phyloP scores from a whole-genome alignment of 345 rosid species.

The Citrus glauca region DNA sequence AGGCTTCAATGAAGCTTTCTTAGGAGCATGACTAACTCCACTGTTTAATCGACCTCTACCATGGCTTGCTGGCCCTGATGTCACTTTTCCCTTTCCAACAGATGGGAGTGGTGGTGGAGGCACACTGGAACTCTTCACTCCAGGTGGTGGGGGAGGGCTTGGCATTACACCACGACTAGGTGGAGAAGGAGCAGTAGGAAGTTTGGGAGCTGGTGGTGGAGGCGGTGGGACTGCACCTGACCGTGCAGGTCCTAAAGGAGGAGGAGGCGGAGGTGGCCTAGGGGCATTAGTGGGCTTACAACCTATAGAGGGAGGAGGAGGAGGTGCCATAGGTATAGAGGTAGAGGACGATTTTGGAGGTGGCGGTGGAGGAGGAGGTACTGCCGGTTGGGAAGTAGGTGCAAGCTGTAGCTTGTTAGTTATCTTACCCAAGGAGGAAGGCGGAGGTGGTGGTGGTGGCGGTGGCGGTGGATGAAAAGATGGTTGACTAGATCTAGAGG shows the following conservation, averaged over 20 bases:
- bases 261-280: conserved; percentile 38
- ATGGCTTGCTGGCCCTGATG: conserved; percentile 31
- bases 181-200: conserved; percentile 50
- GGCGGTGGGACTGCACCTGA: conserved; percentile 33
- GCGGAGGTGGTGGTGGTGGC: conserved; percentile 17
- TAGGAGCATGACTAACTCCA: conserved; percentile 51
- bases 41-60: conserved; percentile 58
- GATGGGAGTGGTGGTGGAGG: conserved; percentile 80
- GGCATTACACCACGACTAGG: conserved; percentile 28
- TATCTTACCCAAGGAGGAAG: conserved; percentile 1
- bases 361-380: conserved; percentile 26
- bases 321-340: conserved; percentile 26
- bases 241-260: conserved; percentile 23
- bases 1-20: conserved; percentile 72
- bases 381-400: conserved; percentile 31
- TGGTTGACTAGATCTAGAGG: conserved; percentile 5
- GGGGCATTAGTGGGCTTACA: conserved; percentile 14
- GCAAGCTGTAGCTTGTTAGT: conserved; percentile 4
- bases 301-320: conserved; percentile 29
- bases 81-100: conserved; percentile 56
- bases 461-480: conserved; percentile 19
- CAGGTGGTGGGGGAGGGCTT: conserved; percentile 48
- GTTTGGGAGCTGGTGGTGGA: conserved; percentile 52
- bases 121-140: conserved; percentile 46
- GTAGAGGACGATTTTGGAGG: conserved; percentile 18